Evolutionary conservation across 352 stramenopile genomes (phyloP).

Genomic region (Pythium biforme): DNA sequence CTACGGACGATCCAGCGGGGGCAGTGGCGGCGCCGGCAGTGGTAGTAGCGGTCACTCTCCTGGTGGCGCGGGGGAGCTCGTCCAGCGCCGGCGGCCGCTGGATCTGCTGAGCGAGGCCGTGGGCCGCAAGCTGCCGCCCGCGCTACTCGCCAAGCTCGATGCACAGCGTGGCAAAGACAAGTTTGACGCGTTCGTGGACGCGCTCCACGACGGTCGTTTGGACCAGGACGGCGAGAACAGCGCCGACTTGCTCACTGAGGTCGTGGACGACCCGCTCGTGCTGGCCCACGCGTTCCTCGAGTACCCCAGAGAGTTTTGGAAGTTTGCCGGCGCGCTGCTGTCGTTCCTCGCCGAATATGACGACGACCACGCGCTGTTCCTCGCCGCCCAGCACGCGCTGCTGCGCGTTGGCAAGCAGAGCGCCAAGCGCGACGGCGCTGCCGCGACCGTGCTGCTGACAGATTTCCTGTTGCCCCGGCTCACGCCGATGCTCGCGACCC

Average conservation of each 20-base stretch:
- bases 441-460: conserved; percentile 46
- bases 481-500: conserved; percentile 26
- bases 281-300: conserved; percentile 65
- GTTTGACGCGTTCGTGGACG: conserved; percentile 70
- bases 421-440: conserved; percentile 41
- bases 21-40: conserved; percentile 13
- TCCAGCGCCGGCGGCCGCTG: conserved; percentile 54
- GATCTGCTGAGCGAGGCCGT: conserved; percentile 67
- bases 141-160: conserved; percentile 31
- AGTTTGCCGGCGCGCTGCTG: conserved; percentile 50
- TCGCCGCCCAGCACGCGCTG: conserved; percentile 33
- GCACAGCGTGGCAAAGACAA: conserved; percentile 48
- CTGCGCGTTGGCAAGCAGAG: conserved; percentile 42
- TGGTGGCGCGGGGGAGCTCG: conserved; percentile 31
- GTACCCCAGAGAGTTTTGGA: conserved; percentile 83
- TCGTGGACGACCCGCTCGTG: conserved; percentile 53
- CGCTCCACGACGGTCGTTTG: conserved; percentile 34
- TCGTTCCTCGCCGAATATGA: conserved; percentile 53
- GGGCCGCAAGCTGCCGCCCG: conserved; percentile 34
- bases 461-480: conserved; percentile 60
- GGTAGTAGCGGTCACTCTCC: not conserved
- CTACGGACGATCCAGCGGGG: conserved; percentile 14
- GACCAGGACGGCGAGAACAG: conserved; percentile 39
- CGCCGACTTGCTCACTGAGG: conserved; percentile 34
- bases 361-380: conserved; percentile 46